These are phyloP conservation scores for Cornus controversa DNA, from an alignment of 148 eudicot genomes.

Conservation along the genomic window DNA sequence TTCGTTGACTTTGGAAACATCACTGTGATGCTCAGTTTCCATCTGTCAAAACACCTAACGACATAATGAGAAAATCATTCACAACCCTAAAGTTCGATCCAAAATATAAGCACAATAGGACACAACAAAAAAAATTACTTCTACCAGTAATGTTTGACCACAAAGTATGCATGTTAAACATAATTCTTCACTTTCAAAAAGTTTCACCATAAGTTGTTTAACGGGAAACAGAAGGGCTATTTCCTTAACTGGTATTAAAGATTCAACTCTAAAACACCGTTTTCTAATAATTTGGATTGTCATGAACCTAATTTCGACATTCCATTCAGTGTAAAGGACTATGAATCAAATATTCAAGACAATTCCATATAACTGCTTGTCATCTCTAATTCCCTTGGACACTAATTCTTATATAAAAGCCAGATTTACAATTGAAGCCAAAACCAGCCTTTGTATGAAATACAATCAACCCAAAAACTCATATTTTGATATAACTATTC, in stretches of 20 bases:
- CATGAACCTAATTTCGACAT: too few relatives aligned
- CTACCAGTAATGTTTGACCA: too few relatives aligned
- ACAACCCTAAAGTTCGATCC: neutral
- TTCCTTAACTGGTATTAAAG: neutral
- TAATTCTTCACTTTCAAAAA: too few relatives aligned
- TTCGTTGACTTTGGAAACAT: constrained; percentile 26
- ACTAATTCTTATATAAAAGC: too few relatives aligned
- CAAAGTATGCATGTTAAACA: too few relatives aligned
- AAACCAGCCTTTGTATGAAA: neutral
- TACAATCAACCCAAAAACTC: neutral
- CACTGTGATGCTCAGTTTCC: constrained; percentile 38
- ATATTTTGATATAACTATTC: neutral
- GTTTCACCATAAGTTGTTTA: too few relatives aligned
- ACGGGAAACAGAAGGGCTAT: neutral
- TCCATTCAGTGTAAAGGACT: too few relatives aligned
- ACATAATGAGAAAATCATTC: constrained; percentile 4
- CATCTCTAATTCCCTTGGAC: neutral
- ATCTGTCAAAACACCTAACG: constrained; percentile 36
- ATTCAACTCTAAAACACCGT: too few relatives aligned
- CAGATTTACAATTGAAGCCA: neutral
- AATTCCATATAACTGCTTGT: neutral
- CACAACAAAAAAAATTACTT: neutral
- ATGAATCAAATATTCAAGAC: neutral
- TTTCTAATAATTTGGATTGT: too few relatives aligned
- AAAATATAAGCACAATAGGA: neutral